These are phyloP conservation scores for Plenodomus tracheiphilus DNA, from an alignment of 2,329 filamentous ascomycete genomes.

Conservation along the genomic window DNA sequence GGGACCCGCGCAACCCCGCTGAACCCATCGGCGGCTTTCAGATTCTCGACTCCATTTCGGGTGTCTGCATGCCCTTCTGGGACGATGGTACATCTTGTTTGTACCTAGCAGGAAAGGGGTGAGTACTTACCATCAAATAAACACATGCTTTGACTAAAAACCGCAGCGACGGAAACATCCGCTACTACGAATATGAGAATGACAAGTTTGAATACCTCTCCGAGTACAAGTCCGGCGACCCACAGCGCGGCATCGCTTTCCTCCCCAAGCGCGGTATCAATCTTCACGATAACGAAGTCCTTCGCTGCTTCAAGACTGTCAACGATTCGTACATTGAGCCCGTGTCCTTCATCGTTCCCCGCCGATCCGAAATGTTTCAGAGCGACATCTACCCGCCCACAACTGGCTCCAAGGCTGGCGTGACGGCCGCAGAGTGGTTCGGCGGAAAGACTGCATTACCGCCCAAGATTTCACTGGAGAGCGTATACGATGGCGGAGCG, in stretches of 20 bases:
- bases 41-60: conserved; percentile 91
- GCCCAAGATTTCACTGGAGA: conserved; percentile 91
- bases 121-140: conserved; percentile 43
- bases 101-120: conserved; percentile 97
- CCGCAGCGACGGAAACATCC: conserved; percentile 90
- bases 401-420: conserved; percentile 75
- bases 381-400: conserved; percentile 95
- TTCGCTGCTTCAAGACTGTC: conserved; percentile 96
- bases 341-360: conserved; percentile 94
- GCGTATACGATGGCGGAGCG: conserved; percentile 81
- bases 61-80: conserved; percentile 99
- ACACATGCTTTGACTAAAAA: conserved; percentile 10
- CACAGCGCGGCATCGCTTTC: conserved; percentile 92
- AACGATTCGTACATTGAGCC: conserved; percentile 94
- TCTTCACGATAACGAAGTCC: conserved; percentile 88
- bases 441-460: conserved; percentile 81
- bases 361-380: conserved; percentile 92
- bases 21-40: conserved; percentile 90
- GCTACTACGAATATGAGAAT: conserved; percentile 97
- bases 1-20: conserved; percentile 80
- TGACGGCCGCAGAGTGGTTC: conserved; percentile 82
- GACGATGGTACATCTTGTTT: conserved; percentile 94
- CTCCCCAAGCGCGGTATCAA: conserved; percentile 94
- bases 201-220: conserved; percentile 98
- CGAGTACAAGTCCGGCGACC: conserved; percentile 95